Evolutionary conservation across 805 yeast genomes (phyloP), one percentile per base, ranked within the genome.

Genomic region (Saturnispora galanensis): DNA sequence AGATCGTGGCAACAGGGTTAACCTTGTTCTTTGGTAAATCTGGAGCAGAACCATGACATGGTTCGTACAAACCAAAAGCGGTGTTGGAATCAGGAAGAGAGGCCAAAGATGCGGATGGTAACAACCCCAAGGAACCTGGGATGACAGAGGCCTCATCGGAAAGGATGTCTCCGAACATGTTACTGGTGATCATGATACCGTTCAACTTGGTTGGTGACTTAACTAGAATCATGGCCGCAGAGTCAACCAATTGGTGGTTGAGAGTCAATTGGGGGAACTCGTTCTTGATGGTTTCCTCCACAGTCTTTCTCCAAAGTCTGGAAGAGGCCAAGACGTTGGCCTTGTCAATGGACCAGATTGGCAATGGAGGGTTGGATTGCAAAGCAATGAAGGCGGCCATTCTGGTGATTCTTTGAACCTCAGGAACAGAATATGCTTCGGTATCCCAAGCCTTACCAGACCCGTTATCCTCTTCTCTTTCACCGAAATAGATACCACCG

Each of bases 31-130:
- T 70, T 42, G 81, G 80, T 60, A 90, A 77, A 65, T 90, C 98
- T 42, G 98, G 98, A 31, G 98, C 98, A 39, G 96, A 83, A 39
- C 98, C 98, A 64, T 90, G 98, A 62, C 97, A 90, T 53, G 98
- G 97, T 70, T 93, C 98, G 64, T 93, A 93, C 52, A 93, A 72
- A 47, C 98, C 98, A 61, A 93, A 89, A 1, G 97, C 97, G 41
- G 75, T 70, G 73, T 89, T 89, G 34, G 90, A 78, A 66, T 90
- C 96, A 44, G 98, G 98, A 60, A 93, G 74, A n/a, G 97, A 87
- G 3, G 97, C 93, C 59, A 93, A 76, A 16, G 97, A 90, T 3
- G 98, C 94, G 46, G 96, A 86, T 41, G 98, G 98, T 52, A 93
- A 75, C 54, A 93, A 76, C 49, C 98, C 98, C 51, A 93, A 73